Base-by-base conservation (phyloP, 306 rosid genomes). In the Castanea crenata region DNA sequence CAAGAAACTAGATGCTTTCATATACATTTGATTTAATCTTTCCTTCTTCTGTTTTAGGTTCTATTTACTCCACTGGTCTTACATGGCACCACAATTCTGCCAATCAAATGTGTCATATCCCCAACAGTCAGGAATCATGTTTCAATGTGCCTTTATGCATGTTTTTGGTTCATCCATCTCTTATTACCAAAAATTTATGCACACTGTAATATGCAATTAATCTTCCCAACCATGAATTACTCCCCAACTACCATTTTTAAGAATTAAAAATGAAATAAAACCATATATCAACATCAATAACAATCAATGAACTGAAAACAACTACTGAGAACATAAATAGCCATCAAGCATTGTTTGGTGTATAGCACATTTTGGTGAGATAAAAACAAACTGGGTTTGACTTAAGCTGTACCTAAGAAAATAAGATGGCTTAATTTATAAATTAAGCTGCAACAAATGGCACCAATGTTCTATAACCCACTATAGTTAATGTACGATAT, bases 1-100 rank as follows among this genome's bases (percentile, higher is more conserved):
- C 8, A 27, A 4, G n/a, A 29, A 62, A 27, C 6, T 10, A 59
- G 5, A 59, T 59, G 12, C 9, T 23, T 23, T 23, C 23, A 59
- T 59, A 23, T 59, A 80, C 69, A 82, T 63, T 73, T 80, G 56
- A 77, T 69, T 63, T 51, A 38, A 62, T 51, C 77, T 65, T 73
- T 74, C 55, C 76, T 38, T 32, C 84, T 57, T 44, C 38, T 46
- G 65, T 62, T 25, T 56, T 65, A 21, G 27, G 35, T 62, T 62
- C 69, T 14, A 62, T 25, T 25, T 25, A 27, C 15, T 14, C 35
- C 20, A 25, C 35, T 62, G 4, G 29, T 27, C 18, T 27, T 15
- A 62, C 35, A 27, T 62, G 64, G 38, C 69, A 25, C 10, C 15
- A 32, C n/a, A 62, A 16, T 62, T 62, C 69, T 62, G 69, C 38